A percentile compares a stretch with the other conserved stretches of the same genome.
phyloP scores from a whole-genome alignment of 177 flowering plant genomes.

The Vitis hybrid region DNA sequence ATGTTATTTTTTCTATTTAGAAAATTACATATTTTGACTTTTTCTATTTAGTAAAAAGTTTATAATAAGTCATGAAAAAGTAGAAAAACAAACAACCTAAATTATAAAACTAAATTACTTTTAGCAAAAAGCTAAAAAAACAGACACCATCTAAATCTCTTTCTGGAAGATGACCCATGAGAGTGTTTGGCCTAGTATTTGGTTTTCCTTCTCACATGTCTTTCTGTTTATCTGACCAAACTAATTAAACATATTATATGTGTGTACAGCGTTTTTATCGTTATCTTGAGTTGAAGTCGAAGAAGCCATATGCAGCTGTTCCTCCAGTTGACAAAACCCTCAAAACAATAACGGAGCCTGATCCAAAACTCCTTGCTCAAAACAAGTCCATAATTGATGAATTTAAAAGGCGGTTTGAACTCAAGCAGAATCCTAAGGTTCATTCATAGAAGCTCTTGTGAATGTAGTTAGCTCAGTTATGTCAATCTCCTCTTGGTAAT shows the following conservation, averaged over 20 bases:
- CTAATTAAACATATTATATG: constrained; percentile 7
- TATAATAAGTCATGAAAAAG: too few relatives aligned
- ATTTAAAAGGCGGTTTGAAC: constrained; percentile 55
- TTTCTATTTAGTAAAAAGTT: too few relatives aligned
- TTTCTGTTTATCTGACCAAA: constrained; percentile 4
- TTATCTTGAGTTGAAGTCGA: constrained; percentile 73
- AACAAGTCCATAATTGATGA: constrained; percentile 52
- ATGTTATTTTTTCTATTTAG: too few relatives aligned
- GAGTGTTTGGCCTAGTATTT: too few relatives aligned
- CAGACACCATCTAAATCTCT: too few relatives aligned
- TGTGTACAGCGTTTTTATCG: constrained; percentile 70
- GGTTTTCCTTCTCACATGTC: neutral
- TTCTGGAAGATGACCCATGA: too few relatives aligned
- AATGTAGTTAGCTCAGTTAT: neutral
- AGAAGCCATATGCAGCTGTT: constrained; percentile 71
- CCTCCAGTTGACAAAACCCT: constrained; percentile 85
- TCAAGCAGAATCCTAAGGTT: constrained; percentile 88
- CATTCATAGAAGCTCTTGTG: neutral
- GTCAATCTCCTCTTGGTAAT: neutral
- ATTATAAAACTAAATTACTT: too few relatives aligned
- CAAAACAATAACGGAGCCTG: constrained; percentile 75
- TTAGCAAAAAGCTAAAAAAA: too few relatives aligned
- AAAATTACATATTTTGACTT: too few relatives aligned
- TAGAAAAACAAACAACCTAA: too few relatives aligned
- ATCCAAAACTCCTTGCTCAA: constrained; percentile 58